Percentiles rank a stretch among this genome's conserved stretches.
phyloP scores from a whole-genome alignment of 1,139 yeast genomes.

The Taiozyma onychis region DNA sequence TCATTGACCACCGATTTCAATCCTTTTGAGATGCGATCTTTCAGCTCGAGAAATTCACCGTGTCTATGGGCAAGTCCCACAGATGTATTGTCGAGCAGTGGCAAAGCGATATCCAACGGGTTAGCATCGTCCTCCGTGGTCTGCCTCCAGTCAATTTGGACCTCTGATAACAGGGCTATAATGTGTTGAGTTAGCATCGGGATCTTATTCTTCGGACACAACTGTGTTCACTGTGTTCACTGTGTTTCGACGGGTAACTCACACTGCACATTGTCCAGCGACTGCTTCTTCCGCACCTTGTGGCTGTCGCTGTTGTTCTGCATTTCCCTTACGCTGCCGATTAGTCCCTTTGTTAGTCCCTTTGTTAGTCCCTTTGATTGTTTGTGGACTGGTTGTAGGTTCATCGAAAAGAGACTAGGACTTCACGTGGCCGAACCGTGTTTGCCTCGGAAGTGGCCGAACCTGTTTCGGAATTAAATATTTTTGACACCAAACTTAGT shows the following conservation, averaged over 20 bases:
- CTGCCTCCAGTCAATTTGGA: conserved; percentile 32
- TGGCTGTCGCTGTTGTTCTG: background rate
- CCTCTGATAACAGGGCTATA: conserved; percentile 20
- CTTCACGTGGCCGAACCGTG: too few species aligned
- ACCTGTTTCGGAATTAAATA: background rate
- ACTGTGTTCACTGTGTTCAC: background rate
- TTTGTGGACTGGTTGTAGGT: too few species aligned
- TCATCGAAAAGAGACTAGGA: too few species aligned
- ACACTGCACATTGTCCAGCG: background rate
- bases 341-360: background rate
- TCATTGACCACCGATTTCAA: conserved; percentile 72
- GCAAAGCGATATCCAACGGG: conserved; percentile 79
- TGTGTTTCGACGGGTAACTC: background rate
- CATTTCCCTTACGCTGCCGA: background rate
- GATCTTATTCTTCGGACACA: background rate
- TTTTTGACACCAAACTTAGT: background rate
- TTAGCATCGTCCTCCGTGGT: conserved; percentile 47
- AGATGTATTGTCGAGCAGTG: conserved; percentile 77
- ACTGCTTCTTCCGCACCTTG: background rate
- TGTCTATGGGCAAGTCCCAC: conserved; percentile 79
- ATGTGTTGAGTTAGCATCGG: background rate
- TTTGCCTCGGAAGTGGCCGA: background rate
- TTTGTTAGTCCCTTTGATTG: too few species aligned
- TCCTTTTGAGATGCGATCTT: conserved; percentile 49
- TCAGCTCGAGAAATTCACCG: conserved; percentile 50